Conservation (phyloP, 345 rosid genomes). For the Hibiscus syriacus region DNA sequence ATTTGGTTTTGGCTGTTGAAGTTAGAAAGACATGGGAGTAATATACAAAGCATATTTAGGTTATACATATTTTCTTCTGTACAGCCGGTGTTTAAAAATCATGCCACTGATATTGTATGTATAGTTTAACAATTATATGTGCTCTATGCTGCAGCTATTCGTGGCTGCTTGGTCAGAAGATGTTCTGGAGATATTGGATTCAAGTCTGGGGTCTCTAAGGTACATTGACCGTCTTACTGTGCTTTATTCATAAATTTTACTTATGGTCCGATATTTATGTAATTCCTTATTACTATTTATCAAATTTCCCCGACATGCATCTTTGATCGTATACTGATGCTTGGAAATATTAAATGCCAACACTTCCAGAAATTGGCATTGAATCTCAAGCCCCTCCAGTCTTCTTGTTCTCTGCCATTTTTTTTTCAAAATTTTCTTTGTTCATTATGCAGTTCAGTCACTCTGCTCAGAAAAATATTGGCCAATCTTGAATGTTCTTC, state of each 20-base stretch:
- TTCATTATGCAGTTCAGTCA: not conserved
- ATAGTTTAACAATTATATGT: not conserved
- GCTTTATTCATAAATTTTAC: not conserved
- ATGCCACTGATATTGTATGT: not conserved
- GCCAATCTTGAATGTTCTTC: not conserved
- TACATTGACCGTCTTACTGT: constrained; percentile 17
- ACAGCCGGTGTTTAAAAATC: not conserved
- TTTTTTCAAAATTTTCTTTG: not conserved
- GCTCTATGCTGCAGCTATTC: constrained; percentile 48
- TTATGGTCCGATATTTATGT: not conserved
- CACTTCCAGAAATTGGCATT: not conserved
- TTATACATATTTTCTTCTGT: not conserved
- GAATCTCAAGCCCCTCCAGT: not conserved
- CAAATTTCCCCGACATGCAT: too few relatives aligned
- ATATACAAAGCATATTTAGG: not conserved
- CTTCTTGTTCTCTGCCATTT: not conserved
- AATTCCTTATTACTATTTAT: not conserved
- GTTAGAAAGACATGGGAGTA: not conserved
- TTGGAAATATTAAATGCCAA: not conserved
- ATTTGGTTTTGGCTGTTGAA: not conserved
- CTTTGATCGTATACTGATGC: too few relatives aligned
- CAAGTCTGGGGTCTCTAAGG: constrained; percentile 51
- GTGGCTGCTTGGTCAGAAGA: constrained; percentile 94
- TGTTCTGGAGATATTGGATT: constrained; percentile 76
- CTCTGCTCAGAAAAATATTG: not conserved